Evolutionary conservation across 2,329 filamentous ascomycete species (phyloP).

Genomic region (Lachnellula occidentalis): DNA sequence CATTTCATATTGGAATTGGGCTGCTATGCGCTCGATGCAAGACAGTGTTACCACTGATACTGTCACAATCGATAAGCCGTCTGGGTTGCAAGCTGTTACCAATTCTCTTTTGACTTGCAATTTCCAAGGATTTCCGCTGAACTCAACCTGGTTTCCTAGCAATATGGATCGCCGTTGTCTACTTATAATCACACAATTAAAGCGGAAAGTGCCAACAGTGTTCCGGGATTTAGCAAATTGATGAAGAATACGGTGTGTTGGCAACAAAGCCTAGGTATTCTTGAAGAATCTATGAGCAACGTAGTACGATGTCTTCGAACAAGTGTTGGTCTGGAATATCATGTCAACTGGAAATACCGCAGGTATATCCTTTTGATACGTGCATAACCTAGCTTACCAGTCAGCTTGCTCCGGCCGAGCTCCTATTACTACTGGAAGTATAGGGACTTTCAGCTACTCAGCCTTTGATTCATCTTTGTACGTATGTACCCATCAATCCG

Average conservation of each 20-base stretch:
- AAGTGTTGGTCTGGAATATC: background rate
- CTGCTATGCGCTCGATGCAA: slow-evolving; percentile 37
- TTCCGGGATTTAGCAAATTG: background rate
- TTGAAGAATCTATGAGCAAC: background rate
- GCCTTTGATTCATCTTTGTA: slow-evolving; percentile 45
- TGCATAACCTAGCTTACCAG: background rate
- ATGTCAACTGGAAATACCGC: background rate
- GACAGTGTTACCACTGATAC: slow-evolving; percentile 26
- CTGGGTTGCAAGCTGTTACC: slow-evolving; percentile 26
- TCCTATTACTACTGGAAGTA: slow-evolving; percentile 28
- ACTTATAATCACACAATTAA: background rate
- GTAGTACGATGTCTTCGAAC: background rate
- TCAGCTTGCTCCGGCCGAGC: background rate
- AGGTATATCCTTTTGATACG: background rate
- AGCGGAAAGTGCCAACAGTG: background rate
- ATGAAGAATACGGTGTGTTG: background rate
- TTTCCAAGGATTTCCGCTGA: slow-evolving; percentile 36
- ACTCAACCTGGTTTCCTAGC: slow-evolving; percentile 33
- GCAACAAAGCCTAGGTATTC: background rate
- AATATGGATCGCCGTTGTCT: slow-evolving; percentile 19
- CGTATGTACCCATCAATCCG: slow-evolving; percentile 12
- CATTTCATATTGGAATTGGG: slow-evolving; percentile 45
- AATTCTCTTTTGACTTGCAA: slow-evolving; percentile 48
- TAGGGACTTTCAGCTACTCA: slow-evolving; percentile 37
- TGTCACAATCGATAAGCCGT: slow-evolving; percentile 26